Evolutionary conservation across 2,329 filamentous ascomycete species (phyloP).

Genomic region (Dactylellina cionopaga): DNA sequence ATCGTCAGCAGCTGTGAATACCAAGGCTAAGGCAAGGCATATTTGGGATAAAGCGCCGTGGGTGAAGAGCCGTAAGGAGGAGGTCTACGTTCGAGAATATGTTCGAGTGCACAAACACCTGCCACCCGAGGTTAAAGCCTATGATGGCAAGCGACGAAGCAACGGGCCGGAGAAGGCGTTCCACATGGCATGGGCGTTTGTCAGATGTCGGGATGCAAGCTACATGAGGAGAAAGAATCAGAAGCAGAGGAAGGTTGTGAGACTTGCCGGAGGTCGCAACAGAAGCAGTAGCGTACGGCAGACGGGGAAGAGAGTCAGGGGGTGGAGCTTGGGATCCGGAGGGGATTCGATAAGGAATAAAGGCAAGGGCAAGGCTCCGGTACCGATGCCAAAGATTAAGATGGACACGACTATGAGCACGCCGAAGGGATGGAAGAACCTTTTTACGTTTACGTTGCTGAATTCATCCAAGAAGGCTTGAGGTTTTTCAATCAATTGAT

Average conservation of each 20-base stretch:
- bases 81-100: conserved; percentile 41
- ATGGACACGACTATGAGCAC: not conserved
- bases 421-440: conserved; percentile 23
- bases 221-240: conserved; percentile 43
- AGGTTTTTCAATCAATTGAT: not conserved
- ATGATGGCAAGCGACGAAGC: conserved; percentile 30
- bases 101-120: conserved; percentile 46
- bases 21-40: conserved; percentile 18
- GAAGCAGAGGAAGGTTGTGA: conserved; percentile 33
- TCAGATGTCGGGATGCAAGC: conserved; percentile 42
- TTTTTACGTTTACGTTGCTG: conserved; percentile 23
- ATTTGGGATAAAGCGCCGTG: conserved; percentile 44
- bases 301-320: conserved; percentile 44
- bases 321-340: conserved; percentile 39
- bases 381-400: not conserved
- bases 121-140: conserved; percentile 45
- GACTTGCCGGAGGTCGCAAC: conserved; percentile 24
- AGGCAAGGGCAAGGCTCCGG: conserved; percentile 33
- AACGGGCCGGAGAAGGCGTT: conserved; percentile 51
- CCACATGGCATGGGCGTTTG: conserved; percentile 51
- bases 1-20: conserved; percentile 5
- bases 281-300: conserved; percentile 40
- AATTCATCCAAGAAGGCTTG: not conserved
- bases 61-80: conserved; percentile 40
- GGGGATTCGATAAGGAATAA: conserved; percentile 17